A percentile compares a stretch with the other conserved stretches of the same genome.
Conservation (phyloP, 805 yeast species). For the Suhomyces emberorum region DNA sequence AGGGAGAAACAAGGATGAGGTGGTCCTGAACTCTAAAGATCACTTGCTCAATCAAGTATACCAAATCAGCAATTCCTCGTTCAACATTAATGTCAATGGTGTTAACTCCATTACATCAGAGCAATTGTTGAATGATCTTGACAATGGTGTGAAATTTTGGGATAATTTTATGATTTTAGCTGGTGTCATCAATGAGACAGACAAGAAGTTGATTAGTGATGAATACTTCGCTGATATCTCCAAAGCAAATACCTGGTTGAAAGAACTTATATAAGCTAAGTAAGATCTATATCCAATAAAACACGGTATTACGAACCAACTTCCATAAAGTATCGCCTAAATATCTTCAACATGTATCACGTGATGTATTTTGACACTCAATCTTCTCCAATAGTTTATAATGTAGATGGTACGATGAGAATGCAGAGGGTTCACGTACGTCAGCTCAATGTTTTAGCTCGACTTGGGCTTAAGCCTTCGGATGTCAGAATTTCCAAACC, state of each 20-base stretch:
- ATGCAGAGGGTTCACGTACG: no score
- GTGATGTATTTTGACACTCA: no score
- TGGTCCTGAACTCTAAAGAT: slow-evolving; percentile 24
- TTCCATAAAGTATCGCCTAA: no score
- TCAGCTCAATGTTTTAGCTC: slow-evolving; percentile 6
- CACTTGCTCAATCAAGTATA: slow-evolving; percentile 35
- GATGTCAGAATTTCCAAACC: slow-evolving; percentile 17
- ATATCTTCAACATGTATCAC: no score
- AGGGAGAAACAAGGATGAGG: slow-evolving; percentile 24
- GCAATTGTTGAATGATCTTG: slow-evolving; percentile 31
- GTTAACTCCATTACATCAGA: slow-evolving; percentile 34
- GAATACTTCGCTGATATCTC: slow-evolving; percentile 19
- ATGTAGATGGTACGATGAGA: no score
- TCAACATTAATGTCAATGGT: slow-evolving; percentile 41
- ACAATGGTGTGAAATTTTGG: slow-evolving; percentile 35
- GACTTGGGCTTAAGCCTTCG: neutral
- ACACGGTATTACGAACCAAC: no score
- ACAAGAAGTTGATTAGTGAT: slow-evolving; percentile 24
- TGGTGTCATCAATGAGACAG: slow-evolving; percentile 23
- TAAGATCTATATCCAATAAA: no score
- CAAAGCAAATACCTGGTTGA: slow-evolving; percentile 31
- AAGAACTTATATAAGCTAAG: slow-evolving; percentile 15
- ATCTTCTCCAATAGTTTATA: no score
- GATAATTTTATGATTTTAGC: slow-evolving; percentile 26
- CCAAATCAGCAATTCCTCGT: slow-evolving; percentile 36